Evolutionary conservation across 805 yeast genomes (phyloP).

Genomic region (Candida awuae): DNA sequence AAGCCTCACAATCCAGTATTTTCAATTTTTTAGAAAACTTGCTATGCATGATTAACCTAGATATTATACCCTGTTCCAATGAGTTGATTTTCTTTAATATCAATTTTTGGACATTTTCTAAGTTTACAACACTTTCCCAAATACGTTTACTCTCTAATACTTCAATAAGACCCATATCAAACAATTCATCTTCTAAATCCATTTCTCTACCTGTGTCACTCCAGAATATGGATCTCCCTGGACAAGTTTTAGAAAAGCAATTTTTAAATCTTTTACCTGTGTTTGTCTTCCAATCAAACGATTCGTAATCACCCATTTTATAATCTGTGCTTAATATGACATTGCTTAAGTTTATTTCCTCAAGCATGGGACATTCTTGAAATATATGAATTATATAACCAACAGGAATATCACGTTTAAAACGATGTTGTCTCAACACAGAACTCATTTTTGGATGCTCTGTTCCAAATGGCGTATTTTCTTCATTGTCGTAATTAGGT

Average conservation of each 20-base stretch:
- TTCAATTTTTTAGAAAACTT: slow-evolving; percentile 15
- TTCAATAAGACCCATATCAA: slow-evolving; percentile 26
- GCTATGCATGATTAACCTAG: slow-evolving; percentile 12
- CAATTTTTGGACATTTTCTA: slow-evolving; percentile 16
- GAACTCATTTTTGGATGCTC: slow-evolving; percentile 57
- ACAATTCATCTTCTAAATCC: slow-evolving; percentile 22
- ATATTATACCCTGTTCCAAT: slow-evolving; percentile 24
- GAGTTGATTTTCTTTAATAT: slow-evolving; percentile 31
- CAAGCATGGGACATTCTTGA: slow-evolving; percentile 57
- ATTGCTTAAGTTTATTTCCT: slow-evolving; percentile 47
- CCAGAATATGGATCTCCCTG: slow-evolving; percentile 20
- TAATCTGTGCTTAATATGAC: slow-evolving; percentile 64
- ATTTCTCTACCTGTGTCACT: slow-evolving; percentile 28
- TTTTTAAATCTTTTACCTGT: slow-evolving; percentile 17
- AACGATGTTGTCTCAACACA: slow-evolving; percentile 53
- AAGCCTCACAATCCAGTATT: slow-evolving; percentile 35
- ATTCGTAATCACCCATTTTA: slow-evolving; percentile 34
- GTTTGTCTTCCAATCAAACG: slow-evolving; percentile 29
- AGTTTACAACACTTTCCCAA: slow-evolving; percentile 18
- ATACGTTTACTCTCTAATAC: slow-evolving; percentile 39
- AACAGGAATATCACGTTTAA: slow-evolving; percentile 68
- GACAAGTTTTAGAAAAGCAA: slow-evolving; percentile 9
- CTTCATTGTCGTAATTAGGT: neutral
- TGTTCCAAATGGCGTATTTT: slow-evolving; percentile 26
- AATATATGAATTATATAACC: slow-evolving; percentile 68